Percentiles rank a stretch among this genome's conserved stretches.
These are phyloP conservation scores for Holtermanniella nyarrowii DNA, from an alignment of 768 basidiomycete species.

Conservation along the genomic window DNA sequence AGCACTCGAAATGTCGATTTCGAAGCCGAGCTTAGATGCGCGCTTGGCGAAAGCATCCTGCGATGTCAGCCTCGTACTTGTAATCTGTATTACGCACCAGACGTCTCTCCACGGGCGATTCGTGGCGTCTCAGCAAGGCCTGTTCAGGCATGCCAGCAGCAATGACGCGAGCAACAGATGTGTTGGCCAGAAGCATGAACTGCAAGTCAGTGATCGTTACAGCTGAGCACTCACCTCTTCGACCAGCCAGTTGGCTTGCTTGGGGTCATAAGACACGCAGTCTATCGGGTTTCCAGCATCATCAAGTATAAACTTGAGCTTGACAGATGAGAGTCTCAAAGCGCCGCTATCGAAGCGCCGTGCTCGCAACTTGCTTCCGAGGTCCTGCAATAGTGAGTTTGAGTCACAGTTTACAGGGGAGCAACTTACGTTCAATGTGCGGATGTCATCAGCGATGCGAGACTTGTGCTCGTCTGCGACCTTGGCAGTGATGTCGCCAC, in stretches of 20 bases:
- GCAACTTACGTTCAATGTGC: constrained; percentile 47
- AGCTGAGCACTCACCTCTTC: constrained; percentile 59
- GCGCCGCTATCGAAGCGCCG: constrained; percentile 72
- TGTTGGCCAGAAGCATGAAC: constrained; percentile 93
- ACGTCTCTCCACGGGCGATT: constrained; percentile 81
- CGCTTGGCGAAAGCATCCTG: constrained; percentile 70
- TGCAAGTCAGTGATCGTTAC: constrained; percentile 31
- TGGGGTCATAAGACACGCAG: constrained; percentile 55
- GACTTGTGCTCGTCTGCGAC: constrained; percentile 53
- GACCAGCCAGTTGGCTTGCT: constrained; percentile 67
- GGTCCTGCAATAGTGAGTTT: constrained; percentile 41
- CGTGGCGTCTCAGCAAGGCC: constrained; percentile 89
- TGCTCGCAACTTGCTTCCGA: constrained; percentile 63
- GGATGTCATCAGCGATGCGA: constrained; percentile 63
- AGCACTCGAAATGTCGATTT: constrained; percentile 67
- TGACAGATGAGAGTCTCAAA: constrained; percentile 58
- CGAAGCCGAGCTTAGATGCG: constrained; percentile 70
- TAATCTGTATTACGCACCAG: constrained; percentile 49
- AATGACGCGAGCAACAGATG: constrained; percentile 80
- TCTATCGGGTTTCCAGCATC: constrained; percentile 67
- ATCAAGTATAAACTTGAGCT: constrained; percentile 68
- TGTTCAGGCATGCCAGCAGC: constrained; percentile 93
- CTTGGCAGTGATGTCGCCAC: constrained; percentile 48
- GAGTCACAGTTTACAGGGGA: too few relatives aligned
- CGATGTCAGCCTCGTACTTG: constrained; percentile 5